Evolutionary conservation across 768 basidiomycete species (phyloP), one percentile per base, ranked within the genome.

Genomic region (Pulveroboletus frians): DNA sequence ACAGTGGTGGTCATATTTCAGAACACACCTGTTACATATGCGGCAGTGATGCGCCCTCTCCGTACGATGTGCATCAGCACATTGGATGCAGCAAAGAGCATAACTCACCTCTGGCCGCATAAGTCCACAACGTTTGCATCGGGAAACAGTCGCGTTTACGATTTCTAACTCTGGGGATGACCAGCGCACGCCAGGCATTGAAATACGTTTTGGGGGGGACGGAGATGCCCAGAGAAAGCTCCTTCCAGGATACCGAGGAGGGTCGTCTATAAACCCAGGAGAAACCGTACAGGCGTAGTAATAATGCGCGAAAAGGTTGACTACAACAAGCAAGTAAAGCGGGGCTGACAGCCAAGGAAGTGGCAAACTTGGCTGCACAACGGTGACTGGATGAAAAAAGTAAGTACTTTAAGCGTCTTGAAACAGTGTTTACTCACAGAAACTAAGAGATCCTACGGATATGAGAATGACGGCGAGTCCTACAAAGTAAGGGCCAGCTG

Each of bases 1-100:
- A 70, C 91, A 92, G 66, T 92, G 91, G 59, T 92, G 91, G 61
- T 92, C 91, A 63, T 84, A 93, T 63, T 92, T 92, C 39, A 97
- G 65, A 23, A 96, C 82, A 61, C 93, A 96, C 44, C 77, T 79
- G 57, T 92, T 90, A 65, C 93, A 96, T 62, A 96, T 85, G 21
- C 84, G 78, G 69, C 93, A 96, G 68, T 95, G 93, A 64, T 97
- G 93, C 9, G 93, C 78, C 70, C 93, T 82, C 92, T 95, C 66
- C 43, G 54, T 43, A 49, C 47, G 40, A 51, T 31, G 48, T 39
- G 44, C 36, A 39, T 63, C 20, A 59, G 58, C 39, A 47, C 31
- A 32, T 41, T 39, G 46, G 29, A 58, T 4, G 11, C 23, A 26
- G 17, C 13, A 6, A 4, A 46, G 31, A 41, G 23, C 20, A 14